Evolutionary conservation across 2,329 filamentous ascomycete genomes (phyloP).

Genomic region (Aureobasidium sp.): DNA sequence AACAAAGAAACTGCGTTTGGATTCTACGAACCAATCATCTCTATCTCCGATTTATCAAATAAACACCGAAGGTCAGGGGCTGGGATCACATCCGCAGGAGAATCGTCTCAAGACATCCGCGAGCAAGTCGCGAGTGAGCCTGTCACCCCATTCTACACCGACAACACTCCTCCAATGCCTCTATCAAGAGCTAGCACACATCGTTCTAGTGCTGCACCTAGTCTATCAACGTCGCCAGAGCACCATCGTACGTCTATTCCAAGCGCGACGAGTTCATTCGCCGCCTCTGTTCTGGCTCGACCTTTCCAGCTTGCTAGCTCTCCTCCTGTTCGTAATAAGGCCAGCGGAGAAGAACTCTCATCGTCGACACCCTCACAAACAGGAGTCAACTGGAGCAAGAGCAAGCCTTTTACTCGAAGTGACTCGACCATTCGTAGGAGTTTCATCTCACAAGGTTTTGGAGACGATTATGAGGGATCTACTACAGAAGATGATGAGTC

Average conservation of each 20-base stretch:
- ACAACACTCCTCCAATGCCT: conserved; percentile 44
- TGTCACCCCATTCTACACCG: conserved; percentile 46
- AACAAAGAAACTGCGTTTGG: conserved; percentile 33
- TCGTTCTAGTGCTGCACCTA: conserved; percentile 35
- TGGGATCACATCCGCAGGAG: conserved; percentile 35
- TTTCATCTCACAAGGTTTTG: conserved; percentile 20
- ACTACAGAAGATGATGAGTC: conserved; percentile 31
- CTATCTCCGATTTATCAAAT: conserved; percentile 19
- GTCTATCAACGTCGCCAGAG: conserved; percentile 38
- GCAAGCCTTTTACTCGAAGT: conserved; percentile 27
- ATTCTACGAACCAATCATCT: conserved; percentile 33
- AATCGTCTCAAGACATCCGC: conserved; percentile 46
- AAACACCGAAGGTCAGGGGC: conserved; percentile 25
- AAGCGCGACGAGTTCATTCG: conserved; percentile 34
- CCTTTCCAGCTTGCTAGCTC: conserved; percentile 34
- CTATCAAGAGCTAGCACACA: conserved; percentile 34
- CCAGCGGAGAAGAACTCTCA: conserved; percentile 33
- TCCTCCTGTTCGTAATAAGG: conserved; percentile 29
- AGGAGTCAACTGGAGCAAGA: conserved; percentile 42
- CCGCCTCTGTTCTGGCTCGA: conserved; percentile 34
- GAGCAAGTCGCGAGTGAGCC: conserved; percentile 38
- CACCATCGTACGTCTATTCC: conserved; percentile 29
- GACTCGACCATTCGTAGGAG: conserved; percentile 23
- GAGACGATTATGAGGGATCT: conserved; percentile 27
- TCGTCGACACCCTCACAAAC: conserved; percentile 34